Conservation (phyloP, 1,284 basidiomycete species). For the Cryptococcus sp. region DNA sequence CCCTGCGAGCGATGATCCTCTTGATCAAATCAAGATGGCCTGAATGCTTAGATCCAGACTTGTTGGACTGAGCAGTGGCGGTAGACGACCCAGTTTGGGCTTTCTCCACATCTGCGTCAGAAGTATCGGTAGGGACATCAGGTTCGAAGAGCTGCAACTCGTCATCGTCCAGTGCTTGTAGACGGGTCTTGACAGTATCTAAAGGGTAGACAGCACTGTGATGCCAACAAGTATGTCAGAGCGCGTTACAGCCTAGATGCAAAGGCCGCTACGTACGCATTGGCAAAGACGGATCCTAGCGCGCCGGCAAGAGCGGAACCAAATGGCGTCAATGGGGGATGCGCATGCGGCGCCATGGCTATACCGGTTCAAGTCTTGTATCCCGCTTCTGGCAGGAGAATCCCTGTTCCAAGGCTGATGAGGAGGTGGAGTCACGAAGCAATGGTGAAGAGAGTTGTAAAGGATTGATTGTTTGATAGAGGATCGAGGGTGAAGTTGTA, state of each 20-base stretch:
- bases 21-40: neutral
- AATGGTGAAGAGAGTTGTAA: too few species aligned
- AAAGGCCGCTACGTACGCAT: slow-evolving; percentile 67
- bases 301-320: slow-evolving; percentile 93
- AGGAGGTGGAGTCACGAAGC: too few species aligned
- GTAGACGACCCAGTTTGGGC: neutral
- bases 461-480: too few species aligned
- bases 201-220: slow-evolving; percentile 87
- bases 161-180: slow-evolving; percentile 65
- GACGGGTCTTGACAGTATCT: slow-evolving; percentile 93
- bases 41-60: neutral
- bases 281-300: slow-evolving; percentile 87
- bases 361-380: neutral
- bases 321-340: slow-evolving; percentile 73
- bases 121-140: neutral
- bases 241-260: neutral
- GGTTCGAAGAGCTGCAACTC: slow-evolving; percentile 19
- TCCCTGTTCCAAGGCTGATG: neutral
- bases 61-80: neutral
- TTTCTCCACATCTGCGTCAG: slow-evolving; percentile 1
- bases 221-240: neutral
- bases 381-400: neutral
- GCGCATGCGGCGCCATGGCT: slow-evolving; percentile 14
- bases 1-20: slow-evolving; percentile 17
- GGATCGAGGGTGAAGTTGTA: too few species aligned